Evolutionary conservation across 305 asterid genomes (phyloP).

Genomic region (Fraxinus velutina): DNA sequence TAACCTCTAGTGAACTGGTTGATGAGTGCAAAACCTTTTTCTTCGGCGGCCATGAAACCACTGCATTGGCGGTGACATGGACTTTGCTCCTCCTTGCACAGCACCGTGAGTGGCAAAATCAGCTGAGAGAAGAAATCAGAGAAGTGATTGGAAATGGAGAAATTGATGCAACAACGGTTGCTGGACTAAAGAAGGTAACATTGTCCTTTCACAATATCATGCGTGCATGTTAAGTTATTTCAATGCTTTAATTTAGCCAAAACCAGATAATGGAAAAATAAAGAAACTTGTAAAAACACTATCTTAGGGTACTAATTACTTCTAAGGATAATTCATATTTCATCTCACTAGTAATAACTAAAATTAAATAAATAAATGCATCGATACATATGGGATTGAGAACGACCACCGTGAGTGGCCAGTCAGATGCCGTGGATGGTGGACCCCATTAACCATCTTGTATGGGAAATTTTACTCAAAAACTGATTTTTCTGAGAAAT

Average conservation of each 20-base stretch:
- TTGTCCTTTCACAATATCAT: not conserved
- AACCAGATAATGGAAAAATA: not conserved
- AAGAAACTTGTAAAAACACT: conserved; percentile 5
- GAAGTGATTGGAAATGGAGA: conserved; percentile 50
- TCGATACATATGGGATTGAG: not conserved
- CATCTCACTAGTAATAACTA: not conserved
- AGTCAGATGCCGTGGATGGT: not conserved
- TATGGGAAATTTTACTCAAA: not conserved
- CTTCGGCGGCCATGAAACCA: conserved; percentile 91
- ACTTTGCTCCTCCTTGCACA: conserved; percentile 59
- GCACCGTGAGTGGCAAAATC: conserved; percentile 66
- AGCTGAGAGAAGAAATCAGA: conserved; percentile 62
- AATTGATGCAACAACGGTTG: conserved; percentile 53
- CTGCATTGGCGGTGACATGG: conserved; percentile 81
- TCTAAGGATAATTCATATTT: not conserved
- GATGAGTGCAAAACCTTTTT: conserved; percentile 92
- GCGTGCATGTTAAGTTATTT: conserved; percentile 13
- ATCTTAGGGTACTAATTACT: not conserved
- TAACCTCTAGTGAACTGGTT: conserved; percentile 59
- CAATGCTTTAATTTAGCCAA: not conserved
- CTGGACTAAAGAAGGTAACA: conserved; percentile 67
- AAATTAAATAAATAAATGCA: not conserved
- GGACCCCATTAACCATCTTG: not conserved
- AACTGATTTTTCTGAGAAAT: not conserved
- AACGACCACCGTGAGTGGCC: not conserved